Evolutionary conservation across 1,284 basidiomycete species (phyloP), one percentile per base, ranked within the genome.

Genomic region (Rhodotorula sp.): DNA sequence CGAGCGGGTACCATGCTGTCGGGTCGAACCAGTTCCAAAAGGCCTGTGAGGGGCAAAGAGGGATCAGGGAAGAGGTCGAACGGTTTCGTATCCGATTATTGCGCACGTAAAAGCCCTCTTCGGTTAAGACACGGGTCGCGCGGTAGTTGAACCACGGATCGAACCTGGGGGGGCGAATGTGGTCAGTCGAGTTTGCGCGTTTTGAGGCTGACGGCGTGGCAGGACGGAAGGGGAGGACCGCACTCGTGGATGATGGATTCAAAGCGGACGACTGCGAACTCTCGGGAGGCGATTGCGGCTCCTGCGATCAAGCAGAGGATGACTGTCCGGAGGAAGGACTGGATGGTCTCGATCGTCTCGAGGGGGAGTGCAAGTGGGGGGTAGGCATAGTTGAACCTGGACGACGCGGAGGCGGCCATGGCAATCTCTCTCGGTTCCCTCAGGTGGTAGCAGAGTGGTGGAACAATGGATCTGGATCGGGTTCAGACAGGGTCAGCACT

Each of bases 11-110:
- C 96, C 82, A 82, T 6, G 79, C 78, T 18, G 96, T 96, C 46
- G 95, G 93, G 82, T 99, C 96, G 81, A 99, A 99, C 96, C 96
- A 99, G 81, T 99, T 99, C 95, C 92, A 99, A 83, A 95, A 99
- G 88, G 90, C 94, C 93, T 93, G 64, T 66, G 42, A 70, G 78
- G 75, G 63, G 78, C 65, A 26, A 56, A 14, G n/a, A 37, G 24
- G 62, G 65, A 69, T 58, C 22, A 66, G 45, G 14, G 33, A 33
- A 46, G 48, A 37, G 20, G 12, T 17, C 18, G 24, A 17, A 8
- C 29, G 17, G 12, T 8, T 33, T 30, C 10, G 3, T 1, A 46
- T 37, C n/a, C 8, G 45, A 1, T 10, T 20, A 17, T 8, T 2
- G 83, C 91, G 70, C 75, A 94, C 93, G 84, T 95, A 94, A 84